Percentiles rank a stretch among this genome's conserved stretches.
Conservation (phyloP, 2,329 filamentous ascomycete species). For the Nothopassalora personata region DNA sequence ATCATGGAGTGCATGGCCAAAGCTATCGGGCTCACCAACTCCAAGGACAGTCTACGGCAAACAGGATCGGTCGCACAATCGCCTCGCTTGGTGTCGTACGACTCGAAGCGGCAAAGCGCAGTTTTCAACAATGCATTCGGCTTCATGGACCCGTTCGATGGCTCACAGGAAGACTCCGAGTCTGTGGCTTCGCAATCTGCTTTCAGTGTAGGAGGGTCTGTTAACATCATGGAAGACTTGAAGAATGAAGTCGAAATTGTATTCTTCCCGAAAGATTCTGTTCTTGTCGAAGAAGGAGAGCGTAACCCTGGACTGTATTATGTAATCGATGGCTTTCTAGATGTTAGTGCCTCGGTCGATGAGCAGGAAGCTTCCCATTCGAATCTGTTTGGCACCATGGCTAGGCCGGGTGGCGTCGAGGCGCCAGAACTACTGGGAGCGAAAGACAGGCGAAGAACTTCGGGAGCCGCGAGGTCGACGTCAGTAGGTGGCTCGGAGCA, state of each 20-base stretch:
- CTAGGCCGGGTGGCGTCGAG: constrained; percentile 31
- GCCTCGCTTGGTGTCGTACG: constrained; percentile 76
- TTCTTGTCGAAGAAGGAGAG: constrained; percentile 93
- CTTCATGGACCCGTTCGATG: constrained; percentile 51
- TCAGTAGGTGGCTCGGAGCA: constrained; percentile 27
- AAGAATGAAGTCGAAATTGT: constrained; percentile 94
- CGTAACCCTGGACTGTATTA: constrained; percentile 96
- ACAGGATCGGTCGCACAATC: constrained; percentile 76
- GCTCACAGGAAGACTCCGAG: constrained; percentile 83
- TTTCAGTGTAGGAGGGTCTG: constrained; percentile 51
- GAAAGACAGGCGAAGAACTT: constrained; percentile 12
- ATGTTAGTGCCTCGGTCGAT: constrained; percentile 80
- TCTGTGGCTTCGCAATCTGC: constrained; percentile 59
- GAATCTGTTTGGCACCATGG: constrained; percentile 42
- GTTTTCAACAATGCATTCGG: constrained; percentile 72
- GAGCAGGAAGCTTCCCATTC: constrained; percentile 47
- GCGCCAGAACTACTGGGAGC: constrained; percentile 28
- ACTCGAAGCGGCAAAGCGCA: constrained; percentile 72
- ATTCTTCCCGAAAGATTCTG: constrained; percentile 89
- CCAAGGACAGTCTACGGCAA: constrained; percentile 60
- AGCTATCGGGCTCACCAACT: constrained; percentile 74
- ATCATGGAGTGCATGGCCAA: constrained; percentile 96
- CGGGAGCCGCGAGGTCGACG: constrained; percentile 17
- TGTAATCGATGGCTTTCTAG: constrained; percentile 92
- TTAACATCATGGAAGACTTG: constrained; percentile 71